Percentiles rank a stretch among this genome's conserved stretches.
Evolutionary conservation across 345 rosid genomes (phyloP).

Genomic region (Isatis tinctoria): DNA sequence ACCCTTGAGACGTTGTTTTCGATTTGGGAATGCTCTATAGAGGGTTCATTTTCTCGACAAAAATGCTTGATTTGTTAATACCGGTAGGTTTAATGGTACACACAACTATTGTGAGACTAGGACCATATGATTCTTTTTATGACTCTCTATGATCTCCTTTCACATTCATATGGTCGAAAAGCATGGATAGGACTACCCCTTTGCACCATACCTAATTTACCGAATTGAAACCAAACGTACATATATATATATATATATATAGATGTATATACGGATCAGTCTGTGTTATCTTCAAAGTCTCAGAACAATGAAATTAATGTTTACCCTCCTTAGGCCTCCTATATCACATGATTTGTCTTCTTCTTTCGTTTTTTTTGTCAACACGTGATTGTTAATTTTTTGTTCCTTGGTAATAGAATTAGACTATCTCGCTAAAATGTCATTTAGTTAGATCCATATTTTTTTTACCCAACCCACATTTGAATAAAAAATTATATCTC

Average conservation of each 20-base stretch:
- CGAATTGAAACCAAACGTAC: not conserved
- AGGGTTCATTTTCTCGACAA: too few species aligned
- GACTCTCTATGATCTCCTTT: not conserved
- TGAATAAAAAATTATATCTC: not conserved
- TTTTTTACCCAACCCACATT: not conserved
- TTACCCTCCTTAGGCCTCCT: not conserved
- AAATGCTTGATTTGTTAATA: too few species aligned
- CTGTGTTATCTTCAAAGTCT: not conserved
- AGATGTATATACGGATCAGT: not conserved
- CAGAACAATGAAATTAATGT: not conserved
- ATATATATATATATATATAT: too few species aligned
- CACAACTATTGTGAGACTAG: not conserved
- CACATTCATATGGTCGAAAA: not conserved
- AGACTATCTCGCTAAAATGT: not conserved
- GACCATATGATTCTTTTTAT: not conserved
- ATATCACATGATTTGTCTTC: not conserved
- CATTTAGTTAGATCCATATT: not conserved
- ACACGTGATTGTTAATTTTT: not conserved
- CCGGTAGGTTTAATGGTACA: too few species aligned
- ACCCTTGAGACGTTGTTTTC: too few species aligned
- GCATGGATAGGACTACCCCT: not conserved
- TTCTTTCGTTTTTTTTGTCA: not conserved
- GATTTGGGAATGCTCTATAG: too few species aligned
- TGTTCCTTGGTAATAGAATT: not conserved
- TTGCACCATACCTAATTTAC: not conserved